Conservation (phyloP, 805 yeast genomes). For the Candida jianshihensis region DNA sequence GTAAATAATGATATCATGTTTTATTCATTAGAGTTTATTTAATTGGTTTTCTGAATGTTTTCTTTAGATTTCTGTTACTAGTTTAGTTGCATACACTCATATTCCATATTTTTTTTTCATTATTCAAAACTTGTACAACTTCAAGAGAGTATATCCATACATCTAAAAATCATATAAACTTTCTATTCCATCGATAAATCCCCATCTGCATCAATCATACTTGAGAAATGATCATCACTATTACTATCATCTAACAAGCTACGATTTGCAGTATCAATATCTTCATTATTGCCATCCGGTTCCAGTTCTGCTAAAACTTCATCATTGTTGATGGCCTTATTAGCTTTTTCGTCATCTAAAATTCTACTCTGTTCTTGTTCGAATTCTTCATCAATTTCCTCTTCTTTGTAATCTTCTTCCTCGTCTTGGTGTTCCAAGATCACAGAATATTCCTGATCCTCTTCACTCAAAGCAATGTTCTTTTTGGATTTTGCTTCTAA, state of each 20-base stretch:
- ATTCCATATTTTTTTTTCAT: too few species aligned
- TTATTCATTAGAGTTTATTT: too few species aligned
- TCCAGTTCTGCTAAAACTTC: neutral
- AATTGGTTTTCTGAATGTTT: too few species aligned
- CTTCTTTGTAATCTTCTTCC: constrained; percentile 11
- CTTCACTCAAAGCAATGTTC: constrained; percentile 13
- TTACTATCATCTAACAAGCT: neutral
- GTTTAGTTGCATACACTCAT: too few species aligned
- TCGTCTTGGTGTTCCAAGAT: constrained; percentile 19
- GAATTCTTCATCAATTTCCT: constrained; percentile 14
- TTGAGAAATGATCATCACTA: neutral
- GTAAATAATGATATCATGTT: too few species aligned
- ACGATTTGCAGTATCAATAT: neutral
- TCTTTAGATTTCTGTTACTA: too few species aligned
- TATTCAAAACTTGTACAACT: neutral
- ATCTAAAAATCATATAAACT: neutral
- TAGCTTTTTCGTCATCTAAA: neutral
- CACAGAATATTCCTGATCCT: constrained; percentile 21
- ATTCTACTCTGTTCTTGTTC: constrained; percentile 14
- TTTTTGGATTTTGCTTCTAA: constrained; percentile 14
- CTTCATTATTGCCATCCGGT: too few species aligned
- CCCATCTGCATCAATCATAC: constrained; percentile 3
- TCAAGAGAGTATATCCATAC: neutral
- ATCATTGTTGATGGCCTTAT: neutral
- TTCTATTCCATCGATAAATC: constrained; percentile 5